Evolutionary conservation across 441 rosid genomes (phyloP).

Genomic region (Mallotus repandus): DNA sequence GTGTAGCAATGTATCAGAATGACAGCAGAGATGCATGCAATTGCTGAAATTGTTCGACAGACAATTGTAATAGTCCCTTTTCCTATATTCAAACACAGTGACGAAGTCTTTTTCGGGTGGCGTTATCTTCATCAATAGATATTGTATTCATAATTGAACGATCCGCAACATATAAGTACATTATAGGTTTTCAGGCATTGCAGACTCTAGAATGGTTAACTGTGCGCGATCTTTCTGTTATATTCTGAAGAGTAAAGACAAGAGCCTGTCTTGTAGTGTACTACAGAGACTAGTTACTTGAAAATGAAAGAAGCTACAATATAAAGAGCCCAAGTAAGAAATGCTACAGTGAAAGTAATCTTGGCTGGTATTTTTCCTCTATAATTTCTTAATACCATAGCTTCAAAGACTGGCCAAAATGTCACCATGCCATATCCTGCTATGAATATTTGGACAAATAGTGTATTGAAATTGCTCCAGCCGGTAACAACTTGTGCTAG

Average conservation of each 20-base stretch:
- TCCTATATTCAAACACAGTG: not conserved
- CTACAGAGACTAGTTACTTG: not conserved
- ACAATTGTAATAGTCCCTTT: not conserved
- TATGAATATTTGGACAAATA: slow-evolving; percentile 36
- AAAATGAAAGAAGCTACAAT: slow-evolving; percentile 29
- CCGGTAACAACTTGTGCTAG: not conserved
- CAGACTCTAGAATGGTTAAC: too few relatives aligned
- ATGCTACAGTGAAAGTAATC: slow-evolving; percentile 28
- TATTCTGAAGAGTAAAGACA: too few relatives aligned
- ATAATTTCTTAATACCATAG: slow-evolving; percentile 56
- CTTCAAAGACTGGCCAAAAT: slow-evolving; percentile 59
- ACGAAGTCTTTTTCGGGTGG: not conserved
- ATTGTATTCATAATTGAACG: too few relatives aligned
- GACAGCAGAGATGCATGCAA: not conserved
- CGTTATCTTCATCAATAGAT: too few relatives aligned
- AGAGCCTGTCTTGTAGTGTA: too few relatives aligned
- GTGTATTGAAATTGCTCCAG: slow-evolving; percentile 21
- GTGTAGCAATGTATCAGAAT: slow-evolving; percentile 7
- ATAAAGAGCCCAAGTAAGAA: slow-evolving; percentile 36
- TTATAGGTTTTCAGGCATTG: too few relatives aligned
- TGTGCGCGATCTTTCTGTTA: too few relatives aligned
- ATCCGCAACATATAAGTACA: too few relatives aligned
- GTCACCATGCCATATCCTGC: slow-evolving; percentile 48
- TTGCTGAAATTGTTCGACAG: slow-evolving; percentile 1
- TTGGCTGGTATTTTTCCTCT: slow-evolving; percentile 45